Evolutionary conservation across 108 stramenopile genomes (phyloP).

Genomic region (Licmophora abbreviata): DNA sequence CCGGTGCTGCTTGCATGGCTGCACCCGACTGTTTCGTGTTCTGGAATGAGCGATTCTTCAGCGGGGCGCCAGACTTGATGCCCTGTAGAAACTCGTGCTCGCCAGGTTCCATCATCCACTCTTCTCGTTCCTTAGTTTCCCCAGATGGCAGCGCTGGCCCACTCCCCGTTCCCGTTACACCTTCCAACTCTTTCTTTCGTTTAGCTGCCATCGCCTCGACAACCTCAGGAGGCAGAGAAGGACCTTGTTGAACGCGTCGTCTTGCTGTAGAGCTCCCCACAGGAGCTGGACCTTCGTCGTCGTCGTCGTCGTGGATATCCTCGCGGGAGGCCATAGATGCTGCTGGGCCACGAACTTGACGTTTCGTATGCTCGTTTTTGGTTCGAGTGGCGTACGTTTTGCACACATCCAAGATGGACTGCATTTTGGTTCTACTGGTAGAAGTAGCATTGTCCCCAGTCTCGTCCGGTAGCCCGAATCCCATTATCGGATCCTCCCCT

Average conservation of each 20-base stretch:
- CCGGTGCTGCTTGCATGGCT: slow-evolving; percentile 14
- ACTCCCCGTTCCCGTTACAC: slow-evolving; percentile 14
- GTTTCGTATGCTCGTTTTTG: neutral
- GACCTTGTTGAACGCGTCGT: slow-evolving; percentile 1
- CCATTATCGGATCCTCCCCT: slow-evolving; percentile 21
- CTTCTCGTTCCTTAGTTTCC: slow-evolving; percentile 45
- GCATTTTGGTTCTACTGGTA: slow-evolving; percentile 10
- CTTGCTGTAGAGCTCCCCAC: slow-evolving; percentile 29
- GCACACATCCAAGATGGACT: slow-evolving; percentile 21
- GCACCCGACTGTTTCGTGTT: slow-evolving; percentile 29
- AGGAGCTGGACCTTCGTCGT: slow-evolving; percentile 62
- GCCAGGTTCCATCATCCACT: slow-evolving; percentile 86
- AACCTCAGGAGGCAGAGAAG: slow-evolving; percentile 14
- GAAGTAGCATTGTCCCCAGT: slow-evolving; percentile 7
- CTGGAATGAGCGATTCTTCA: slow-evolving; percentile 56
- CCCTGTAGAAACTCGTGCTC: slow-evolving; percentile 75
- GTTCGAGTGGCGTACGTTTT: neutral
- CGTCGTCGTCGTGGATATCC: slow-evolving; percentile 23
- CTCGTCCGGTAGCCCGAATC: slow-evolving; percentile 57
- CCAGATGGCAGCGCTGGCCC: slow-evolving; percentile 11
- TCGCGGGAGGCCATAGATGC: neutral
- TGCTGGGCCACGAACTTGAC: neutral
- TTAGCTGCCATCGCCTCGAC: slow-evolving; percentile 23
- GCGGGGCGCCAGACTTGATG: slow-evolving; percentile 40
- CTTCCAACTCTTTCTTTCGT: slow-evolving; percentile 21